Base-by-base conservation (phyloP, 495 filamentous ascomycete species). In the Aspergillus saccharolyticus region DNA sequence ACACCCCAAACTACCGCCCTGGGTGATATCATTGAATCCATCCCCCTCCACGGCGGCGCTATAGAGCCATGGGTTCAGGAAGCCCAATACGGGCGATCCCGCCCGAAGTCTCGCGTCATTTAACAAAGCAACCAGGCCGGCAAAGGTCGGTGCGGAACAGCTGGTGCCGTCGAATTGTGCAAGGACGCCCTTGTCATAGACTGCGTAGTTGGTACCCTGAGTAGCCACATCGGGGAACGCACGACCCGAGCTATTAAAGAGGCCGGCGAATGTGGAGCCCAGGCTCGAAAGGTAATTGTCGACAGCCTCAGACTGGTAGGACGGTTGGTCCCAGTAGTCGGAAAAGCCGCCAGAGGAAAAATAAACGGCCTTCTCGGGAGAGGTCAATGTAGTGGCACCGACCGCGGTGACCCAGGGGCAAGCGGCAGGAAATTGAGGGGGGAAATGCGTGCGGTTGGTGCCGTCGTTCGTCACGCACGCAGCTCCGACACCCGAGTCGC, bases 51-150 rank as follows among this genome's bases (percentile, higher is more conserved):
- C 68, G 12, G 74, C 83, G 7, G 60, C 69, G 10, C 72, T 71
- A 70, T 90, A 91, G 24, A 91, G 62, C 84, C 84, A 89, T 0
- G 87, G 88, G 66, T 92, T 91, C 30, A 90, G 63, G 74, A 90
- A 91, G 0, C 89, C 89, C 52, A 91, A 65, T 0, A 80, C 70
- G 0, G 81, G 72, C 63, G 82, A 68, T 19, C 80, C 80, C 17
- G 74, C 74, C 0, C 77, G 68, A 42, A 85, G 69, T 0, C 85
- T 76, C 0, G 84, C 87, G 58, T 87, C 85, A 58, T 91, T 90
- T 42, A 91, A 73, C 17, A 90, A 70, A 0, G 78, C 78, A 9
- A 92, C 66, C 18, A 92, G 67, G 16, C 80, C 85, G 3, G 82
- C 79, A 18, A 87, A 82, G 0, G 83, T 72, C 0, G 89, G 89